A percentile compares a stretch with the other conserved stretches of the same genome.
These are phyloP conservation scores for Nelumbo lutea DNA, from an alignment of 164 flowering plant species.

Conservation along the genomic window DNA sequence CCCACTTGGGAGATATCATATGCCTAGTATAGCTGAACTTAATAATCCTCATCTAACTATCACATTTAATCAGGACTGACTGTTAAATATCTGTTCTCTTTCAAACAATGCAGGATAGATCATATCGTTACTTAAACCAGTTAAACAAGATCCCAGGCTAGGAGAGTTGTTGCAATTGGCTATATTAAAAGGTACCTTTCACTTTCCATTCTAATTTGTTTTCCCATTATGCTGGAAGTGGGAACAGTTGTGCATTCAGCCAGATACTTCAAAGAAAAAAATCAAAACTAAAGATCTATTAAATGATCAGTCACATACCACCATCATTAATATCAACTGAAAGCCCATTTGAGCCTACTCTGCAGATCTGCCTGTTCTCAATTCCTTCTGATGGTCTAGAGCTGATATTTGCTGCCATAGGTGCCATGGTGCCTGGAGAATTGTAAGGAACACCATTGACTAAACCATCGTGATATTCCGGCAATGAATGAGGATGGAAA, in stretches of 20 bases:
- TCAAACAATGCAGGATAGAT: no score
- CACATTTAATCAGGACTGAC: no score
- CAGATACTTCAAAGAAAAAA: background rate
- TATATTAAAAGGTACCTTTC: background rate
- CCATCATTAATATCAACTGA: constrained; percentile 38
- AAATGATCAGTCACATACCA: constrained; percentile 29
- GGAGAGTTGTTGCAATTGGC: no score
- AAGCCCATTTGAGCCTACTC: constrained; percentile 39
- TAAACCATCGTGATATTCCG: constrained; percentile 53
- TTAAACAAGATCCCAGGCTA: no score
- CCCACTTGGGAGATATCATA: no score
- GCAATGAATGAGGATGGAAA: constrained; percentile 67
- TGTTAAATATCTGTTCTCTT: no score
- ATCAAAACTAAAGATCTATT: background rate
- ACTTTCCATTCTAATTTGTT: background rate
- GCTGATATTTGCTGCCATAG: constrained; percentile 29
- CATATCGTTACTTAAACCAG: no score
- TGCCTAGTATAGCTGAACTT: no score
- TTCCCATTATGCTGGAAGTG: background rate
- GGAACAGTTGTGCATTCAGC: background rate
- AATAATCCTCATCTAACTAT: no score
- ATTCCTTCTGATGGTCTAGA: constrained; percentile 35
- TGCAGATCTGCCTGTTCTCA: constrained; percentile 34
- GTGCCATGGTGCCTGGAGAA: constrained; percentile 29
- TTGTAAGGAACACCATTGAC: constrained; percentile 34